A percentile compares a stretch with the other conserved stretches of the same genome.
Evolutionary conservation across 768 basidiomycete genomes (phyloP).

Genomic region (Boletus eberwhitei): DNA sequence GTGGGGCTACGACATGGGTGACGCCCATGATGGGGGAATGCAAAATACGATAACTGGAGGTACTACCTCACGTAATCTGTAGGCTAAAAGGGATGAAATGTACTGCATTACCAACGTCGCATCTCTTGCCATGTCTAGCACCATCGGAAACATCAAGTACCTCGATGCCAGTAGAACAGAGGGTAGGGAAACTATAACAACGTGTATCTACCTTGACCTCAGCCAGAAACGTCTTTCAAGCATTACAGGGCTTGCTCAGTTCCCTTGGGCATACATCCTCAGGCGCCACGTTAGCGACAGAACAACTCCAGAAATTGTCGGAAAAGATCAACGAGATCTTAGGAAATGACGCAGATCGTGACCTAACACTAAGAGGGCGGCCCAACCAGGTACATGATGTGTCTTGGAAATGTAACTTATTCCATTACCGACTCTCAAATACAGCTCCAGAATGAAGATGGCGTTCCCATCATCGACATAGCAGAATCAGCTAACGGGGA

Average conservation of each 20-base stretch:
- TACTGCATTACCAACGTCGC: no score
- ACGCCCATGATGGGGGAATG: slow-evolving; percentile 37
- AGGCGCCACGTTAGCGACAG: slow-evolving; percentile 37
- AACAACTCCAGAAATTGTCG: slow-evolving; percentile 52
- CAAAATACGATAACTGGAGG: slow-evolving; percentile 3
- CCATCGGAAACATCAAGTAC: slow-evolving; percentile 19
- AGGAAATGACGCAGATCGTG: slow-evolving; percentile 41
- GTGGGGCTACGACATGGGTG: slow-evolving; percentile 32
- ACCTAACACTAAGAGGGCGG: slow-evolving; percentile 42
- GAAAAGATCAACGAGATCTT: slow-evolving; percentile 56
- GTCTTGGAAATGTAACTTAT: slow-evolving; percentile 11
- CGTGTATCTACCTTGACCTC: not conserved
- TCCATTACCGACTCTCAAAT: slow-evolving; percentile 19
- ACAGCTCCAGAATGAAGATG: slow-evolving; percentile 73
- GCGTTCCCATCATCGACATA: slow-evolving; percentile 76
- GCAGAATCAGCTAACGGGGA: slow-evolving; percentile 48
- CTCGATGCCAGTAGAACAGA: slow-evolving; percentile 33
- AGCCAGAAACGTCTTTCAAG: slow-evolving; percentile 24
- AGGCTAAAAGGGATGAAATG: not conserved
- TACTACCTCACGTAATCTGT: slow-evolving; percentile 19
- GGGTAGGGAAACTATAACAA: slow-evolving; percentile 32
- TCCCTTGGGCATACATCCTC: slow-evolving; percentile 32
- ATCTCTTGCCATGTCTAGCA: slow-evolving; percentile 19
- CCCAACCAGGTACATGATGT: slow-evolving; percentile 60
- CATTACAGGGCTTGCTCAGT: slow-evolving; percentile 37